These are phyloP conservation scores for Claviceps lovelessii DNA, from an alignment of 2,329 filamentous ascomycete species.

Conservation along the genomic window DNA sequence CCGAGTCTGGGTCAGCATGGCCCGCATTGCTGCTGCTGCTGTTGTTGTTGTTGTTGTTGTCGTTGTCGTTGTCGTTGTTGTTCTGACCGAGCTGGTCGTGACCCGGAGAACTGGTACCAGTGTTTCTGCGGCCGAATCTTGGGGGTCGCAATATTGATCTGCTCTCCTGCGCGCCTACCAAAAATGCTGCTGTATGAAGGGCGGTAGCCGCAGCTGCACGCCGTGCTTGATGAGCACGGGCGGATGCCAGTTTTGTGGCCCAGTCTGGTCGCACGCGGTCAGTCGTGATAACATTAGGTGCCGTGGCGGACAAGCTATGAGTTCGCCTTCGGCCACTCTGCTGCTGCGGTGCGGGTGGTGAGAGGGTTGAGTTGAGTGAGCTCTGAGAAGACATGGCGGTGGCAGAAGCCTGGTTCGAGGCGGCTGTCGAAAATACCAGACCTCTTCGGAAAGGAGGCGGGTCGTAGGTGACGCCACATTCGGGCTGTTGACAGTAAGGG, in stretches of 20 bases:
- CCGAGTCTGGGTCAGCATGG: slow-evolving; percentile 12
- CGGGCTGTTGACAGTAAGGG: slow-evolving; percentile 86
- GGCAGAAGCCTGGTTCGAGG: slow-evolving; percentile 24
- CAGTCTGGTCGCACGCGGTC: slow-evolving; percentile 89
- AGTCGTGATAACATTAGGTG: slow-evolving; percentile 78
- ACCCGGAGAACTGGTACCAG: slow-evolving; percentile 19
- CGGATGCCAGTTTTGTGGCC: slow-evolving; percentile 75
- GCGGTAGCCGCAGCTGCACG: slow-evolving; percentile 87
- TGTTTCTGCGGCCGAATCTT: slow-evolving; percentile 43
- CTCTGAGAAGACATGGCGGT: slow-evolving; percentile 79
- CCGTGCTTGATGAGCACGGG: slow-evolving; percentile 70
- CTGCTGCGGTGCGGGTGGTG: slow-evolving; percentile 24
- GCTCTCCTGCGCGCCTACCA: slow-evolving; percentile 54
- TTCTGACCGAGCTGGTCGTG: slow-evolving; percentile 4
- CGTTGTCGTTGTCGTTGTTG: neutral
- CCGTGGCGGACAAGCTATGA: slow-evolving; percentile 61
- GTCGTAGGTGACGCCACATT: slow-evolving; percentile 93
- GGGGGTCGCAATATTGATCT: slow-evolving; percentile 31
- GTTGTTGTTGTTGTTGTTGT: neutral
- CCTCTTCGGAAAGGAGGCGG: slow-evolving; percentile 79
- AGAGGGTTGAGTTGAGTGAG: slow-evolving; percentile 51
- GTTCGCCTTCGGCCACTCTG: slow-evolving; percentile 30
- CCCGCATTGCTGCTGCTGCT: slow-evolving; percentile 1
- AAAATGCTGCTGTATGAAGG: slow-evolving; percentile 83
- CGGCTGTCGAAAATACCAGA: slow-evolving; percentile 48